Conservation (phyloP, 179 eudicot genomes). For the Patellifolia procumbens region DNA sequence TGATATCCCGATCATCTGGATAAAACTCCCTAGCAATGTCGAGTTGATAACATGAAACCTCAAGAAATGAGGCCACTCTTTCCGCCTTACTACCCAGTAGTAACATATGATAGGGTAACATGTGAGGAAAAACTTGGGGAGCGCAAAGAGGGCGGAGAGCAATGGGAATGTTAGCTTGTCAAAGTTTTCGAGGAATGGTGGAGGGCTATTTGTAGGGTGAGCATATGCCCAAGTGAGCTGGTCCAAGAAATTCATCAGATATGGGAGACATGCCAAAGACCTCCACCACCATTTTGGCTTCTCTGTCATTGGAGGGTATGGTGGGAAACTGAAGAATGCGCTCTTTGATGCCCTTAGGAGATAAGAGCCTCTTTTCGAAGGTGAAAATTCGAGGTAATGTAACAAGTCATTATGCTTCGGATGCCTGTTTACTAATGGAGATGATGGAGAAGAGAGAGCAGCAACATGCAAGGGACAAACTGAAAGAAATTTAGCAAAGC, state of each 20-base stretch:
- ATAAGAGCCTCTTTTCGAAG: constrained; percentile 6
- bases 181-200: constrained; percentile 11
- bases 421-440: neutral
- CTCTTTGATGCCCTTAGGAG: constrained; percentile 49
- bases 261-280: constrained; percentile 67
- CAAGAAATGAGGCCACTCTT: constrained; percentile 22
- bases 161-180: constrained; percentile 9
- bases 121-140: constrained; percentile 3
- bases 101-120: constrained; percentile 7
- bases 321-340: constrained; percentile 32
- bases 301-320: constrained; percentile 52
- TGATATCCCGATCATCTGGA: constrained; percentile 8
- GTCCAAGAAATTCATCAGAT: constrained; percentile 62
- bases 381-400: neutral
- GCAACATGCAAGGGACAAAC: constrained; percentile 1
- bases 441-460: neutral
- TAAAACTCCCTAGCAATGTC: constrained; percentile 1
- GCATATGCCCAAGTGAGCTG: constrained; percentile 18
- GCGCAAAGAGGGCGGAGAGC: neutral
- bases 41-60: constrained; percentile 6
- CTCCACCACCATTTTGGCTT: constrained; percentile 87
- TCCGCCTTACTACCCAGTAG: constrained; percentile 11
- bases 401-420: neutral
- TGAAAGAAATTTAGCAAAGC: neutral
- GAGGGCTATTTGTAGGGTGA: constrained; percentile 8